phyloP scores from a whole-genome alignment of 1,284 basidiomycete species.

The Rugosomyces carneus region DNA sequence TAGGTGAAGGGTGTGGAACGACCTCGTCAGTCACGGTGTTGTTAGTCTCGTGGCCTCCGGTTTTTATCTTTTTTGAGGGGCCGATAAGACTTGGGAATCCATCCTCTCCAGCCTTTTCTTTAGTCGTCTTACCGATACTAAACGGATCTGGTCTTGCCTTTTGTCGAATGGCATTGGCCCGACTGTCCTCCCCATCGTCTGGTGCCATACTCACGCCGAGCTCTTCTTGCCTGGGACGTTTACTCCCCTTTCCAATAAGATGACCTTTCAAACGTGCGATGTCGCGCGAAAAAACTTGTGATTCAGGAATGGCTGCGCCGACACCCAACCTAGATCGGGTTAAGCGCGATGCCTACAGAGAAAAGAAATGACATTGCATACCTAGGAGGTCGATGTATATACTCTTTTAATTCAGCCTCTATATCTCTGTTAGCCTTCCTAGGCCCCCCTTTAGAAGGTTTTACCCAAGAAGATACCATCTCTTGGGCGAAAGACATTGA shows the following conservation, averaged over 20 bases:
- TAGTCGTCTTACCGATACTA: slow-evolving; percentile 29
- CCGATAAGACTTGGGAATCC: neutral
- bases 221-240: slow-evolving; percentile 35
- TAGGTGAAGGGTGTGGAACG: slow-evolving; percentile 3
- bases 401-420: slow-evolving; percentile 56
- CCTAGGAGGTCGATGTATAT: slow-evolving; percentile 64
- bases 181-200: slow-evolving; percentile 52
- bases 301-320: slow-evolving; percentile 52
- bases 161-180: slow-evolving; percentile 50
- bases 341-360: neutral
- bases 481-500: slow-evolving; percentile 70
- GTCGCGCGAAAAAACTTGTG: slow-evolving; percentile 36
- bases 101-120: slow-evolving; percentile 17
- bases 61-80: slow-evolving; percentile 1
- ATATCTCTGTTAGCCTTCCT: slow-evolving; percentile 30
- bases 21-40: slow-evolving; percentile 6
- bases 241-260: slow-evolving; percentile 45
- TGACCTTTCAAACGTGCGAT: slow-evolving; percentile 50
- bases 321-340: slow-evolving; percentile 53
- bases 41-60: slow-evolving; percentile 3
- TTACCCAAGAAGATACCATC: slow-evolving; percentile 69
- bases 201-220: slow-evolving; percentile 19
- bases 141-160: slow-evolving; percentile 55
- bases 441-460: slow-evolving; percentile 34
- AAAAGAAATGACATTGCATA: slow-evolving; percentile 24